Evolutionary conservation across 2,329 filamentous ascomycete genomes (phyloP).

Genomic region (Aspergillus ruber): DNA sequence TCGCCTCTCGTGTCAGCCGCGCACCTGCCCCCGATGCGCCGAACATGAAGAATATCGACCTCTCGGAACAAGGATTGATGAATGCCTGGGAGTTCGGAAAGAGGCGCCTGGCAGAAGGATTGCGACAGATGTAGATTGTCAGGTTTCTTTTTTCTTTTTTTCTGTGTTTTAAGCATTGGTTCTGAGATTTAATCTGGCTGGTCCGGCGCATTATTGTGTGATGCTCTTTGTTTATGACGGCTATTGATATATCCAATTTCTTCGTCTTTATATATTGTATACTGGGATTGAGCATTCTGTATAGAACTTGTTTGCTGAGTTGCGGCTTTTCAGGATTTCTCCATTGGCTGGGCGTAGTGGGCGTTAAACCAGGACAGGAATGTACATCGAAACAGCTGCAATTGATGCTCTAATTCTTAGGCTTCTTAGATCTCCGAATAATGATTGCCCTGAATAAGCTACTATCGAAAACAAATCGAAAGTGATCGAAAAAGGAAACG

Average conservation of each 20-base stretch:
- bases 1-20: conserved; percentile 85
- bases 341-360: no score
- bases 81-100: conserved; percentile 93
- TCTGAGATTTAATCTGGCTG: conserved; percentile 26
- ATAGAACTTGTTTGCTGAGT: no score
- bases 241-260: conserved; percentile 2
- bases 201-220: conserved; percentile 29
- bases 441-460: no score
- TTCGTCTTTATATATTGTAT: no score
- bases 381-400: no score
- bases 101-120: conserved; percentile 80
- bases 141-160: conserved; percentile 12
- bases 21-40: conserved; percentile 82
- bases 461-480: neutral
- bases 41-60: conserved; percentile 86
- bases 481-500: neutral
- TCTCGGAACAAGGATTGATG: conserved; percentile 90
- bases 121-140: conserved; percentile 53
- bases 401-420: no score
- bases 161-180: conserved; percentile 11
- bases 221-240: conserved; percentile 16
- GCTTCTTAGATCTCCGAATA: no score
- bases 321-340: no score
- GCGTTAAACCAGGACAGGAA: no score
- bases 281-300: no score